Evolutionary conservation across 805 yeast species (phyloP).

Genomic region (Cyberlindnera mycetangii): DNA sequence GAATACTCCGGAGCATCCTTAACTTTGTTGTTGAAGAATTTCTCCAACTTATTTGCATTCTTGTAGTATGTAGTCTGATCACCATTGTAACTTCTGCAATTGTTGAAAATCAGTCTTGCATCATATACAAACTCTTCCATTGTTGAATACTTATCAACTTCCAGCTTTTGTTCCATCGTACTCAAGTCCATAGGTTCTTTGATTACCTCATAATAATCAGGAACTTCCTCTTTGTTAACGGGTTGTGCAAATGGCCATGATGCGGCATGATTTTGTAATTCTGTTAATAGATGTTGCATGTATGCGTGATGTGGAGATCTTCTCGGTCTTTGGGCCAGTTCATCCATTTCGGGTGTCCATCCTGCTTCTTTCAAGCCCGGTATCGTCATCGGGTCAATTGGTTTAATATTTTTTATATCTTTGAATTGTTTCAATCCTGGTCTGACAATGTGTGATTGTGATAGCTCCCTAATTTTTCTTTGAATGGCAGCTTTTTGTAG

Average conservation of each 20-base stretch:
- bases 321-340: constrained; percentile 90
- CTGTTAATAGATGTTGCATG: constrained; percentile 85
- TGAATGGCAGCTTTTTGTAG: constrained; percentile 90
- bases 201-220: constrained; percentile 93
- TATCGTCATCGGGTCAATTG: constrained; percentile 75
- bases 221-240: constrained; percentile 89
- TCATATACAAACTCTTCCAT: constrained; percentile 93
- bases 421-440: constrained; percentile 77
- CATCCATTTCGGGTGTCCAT: constrained; percentile 98
- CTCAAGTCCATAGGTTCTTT: constrained; percentile 98
- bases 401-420: constrained; percentile 42
- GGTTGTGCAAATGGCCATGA: constrained; percentile 98
- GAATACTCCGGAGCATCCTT: constrained; percentile 92
- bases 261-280: constrained; percentile 89
- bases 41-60: constrained; percentile 91
- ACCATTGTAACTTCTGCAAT: constrained; percentile 89
- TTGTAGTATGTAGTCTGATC: constrained; percentile 94
- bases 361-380: constrained; percentile 95
- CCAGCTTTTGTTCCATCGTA: constrained; percentile 92
- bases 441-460: constrained; percentile 75
- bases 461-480: constrained; percentile 73
- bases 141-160: constrained; percentile 84
- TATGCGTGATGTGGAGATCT: constrained; percentile 92
- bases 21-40: constrained; percentile 76
- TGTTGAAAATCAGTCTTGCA: constrained; percentile 78